phyloP scores from a whole-genome alignment of 1,284 basidiomycete genomes.

The Malassezia sympodialis region DNA sequence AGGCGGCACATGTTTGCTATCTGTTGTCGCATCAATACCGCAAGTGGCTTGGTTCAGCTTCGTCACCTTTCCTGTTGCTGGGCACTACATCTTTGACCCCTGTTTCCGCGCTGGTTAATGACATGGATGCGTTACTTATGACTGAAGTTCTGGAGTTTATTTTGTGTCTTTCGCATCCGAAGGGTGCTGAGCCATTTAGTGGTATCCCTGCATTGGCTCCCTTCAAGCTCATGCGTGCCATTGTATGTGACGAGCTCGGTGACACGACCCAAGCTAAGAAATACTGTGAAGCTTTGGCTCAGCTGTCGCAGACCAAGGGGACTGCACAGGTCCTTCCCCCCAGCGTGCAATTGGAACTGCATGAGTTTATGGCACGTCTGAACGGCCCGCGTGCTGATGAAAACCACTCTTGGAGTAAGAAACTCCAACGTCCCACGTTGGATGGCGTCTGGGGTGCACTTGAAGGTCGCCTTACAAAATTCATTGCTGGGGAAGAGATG shows the following conservation, averaged over 20 bases:
- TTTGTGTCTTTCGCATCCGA: conserved; percentile 62
- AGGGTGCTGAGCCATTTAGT: conserved; percentile 73
- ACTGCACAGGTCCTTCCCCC: not conserved
- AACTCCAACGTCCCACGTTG: conserved; percentile 64
- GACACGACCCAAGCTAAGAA: conserved; percentile 44
- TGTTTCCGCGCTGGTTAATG: conserved; percentile 59
- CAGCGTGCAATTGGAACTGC: conserved; percentile 2
- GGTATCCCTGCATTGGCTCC: conserved; percentile 80
- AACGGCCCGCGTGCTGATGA: conserved; percentile 69
- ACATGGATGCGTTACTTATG: conserved; percentile 71
- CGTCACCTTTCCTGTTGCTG: not conserved
- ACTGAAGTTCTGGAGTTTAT: conserved; percentile 91
- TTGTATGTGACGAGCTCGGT: conserved; percentile 56
- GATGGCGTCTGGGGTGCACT: conserved; percentile 87
- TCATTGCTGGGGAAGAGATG: conserved; percentile 63
- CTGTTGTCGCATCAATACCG: conserved; percentile 53
- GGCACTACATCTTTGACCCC: conserved; percentile 53
- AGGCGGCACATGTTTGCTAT: conserved; percentile 86
- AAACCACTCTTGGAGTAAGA: conserved; percentile 59
- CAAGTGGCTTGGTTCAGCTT: not conserved
- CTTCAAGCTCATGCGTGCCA: conserved; percentile 73
- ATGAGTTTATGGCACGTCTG: conserved; percentile 61
- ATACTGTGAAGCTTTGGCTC: conserved; percentile 84
- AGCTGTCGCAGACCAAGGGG: conserved; percentile 57
- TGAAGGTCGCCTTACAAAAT: conserved; percentile 85